A percentile compares a stretch with the other conserved stretches of the same genome.
These are phyloP conservation scores for Albatrellus sp. DNA, from an alignment of 1,284 basidiomycete genomes.

Conservation along the genomic window DNA sequence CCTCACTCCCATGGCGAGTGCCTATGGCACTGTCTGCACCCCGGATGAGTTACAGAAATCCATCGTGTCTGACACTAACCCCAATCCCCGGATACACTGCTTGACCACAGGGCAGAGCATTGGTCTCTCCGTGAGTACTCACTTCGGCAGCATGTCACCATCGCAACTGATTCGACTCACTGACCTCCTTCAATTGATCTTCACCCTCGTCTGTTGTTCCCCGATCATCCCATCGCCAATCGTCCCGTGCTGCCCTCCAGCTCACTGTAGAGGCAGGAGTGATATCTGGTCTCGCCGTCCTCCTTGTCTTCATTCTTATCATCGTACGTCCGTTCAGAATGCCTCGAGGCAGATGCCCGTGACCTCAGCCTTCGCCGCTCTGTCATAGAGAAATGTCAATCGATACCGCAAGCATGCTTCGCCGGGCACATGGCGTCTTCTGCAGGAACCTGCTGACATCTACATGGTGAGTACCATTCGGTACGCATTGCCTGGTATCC, in stretches of 20 bases:
- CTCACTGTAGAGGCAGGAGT: conserved; percentile 1
- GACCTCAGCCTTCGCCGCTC: not conserved
- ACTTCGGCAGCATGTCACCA: too few species aligned
- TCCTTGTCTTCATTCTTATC: conserved; percentile 1
- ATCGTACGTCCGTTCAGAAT: not conserved
- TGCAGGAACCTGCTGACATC: conserved; percentile 1
- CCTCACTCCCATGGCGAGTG: not conserved
- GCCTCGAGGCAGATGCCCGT: too few species aligned
- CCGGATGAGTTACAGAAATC: not conserved
- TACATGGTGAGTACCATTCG: conserved; percentile 3
- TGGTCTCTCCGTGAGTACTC: conserved; percentile 1
- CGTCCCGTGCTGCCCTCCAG: not conserved
- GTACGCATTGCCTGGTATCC: not conserved
- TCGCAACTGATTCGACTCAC: too few species aligned
- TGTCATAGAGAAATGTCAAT: conserved; percentile 2
- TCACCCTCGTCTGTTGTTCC: too few species aligned
- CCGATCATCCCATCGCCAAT: too few species aligned
- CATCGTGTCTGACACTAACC: not conserved
- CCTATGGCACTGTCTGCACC: conserved; percentile 2
- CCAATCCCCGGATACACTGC: not conserved
- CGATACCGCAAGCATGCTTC: not conserved
- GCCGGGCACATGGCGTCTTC: conserved; percentile 2
- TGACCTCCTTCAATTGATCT: too few species aligned
- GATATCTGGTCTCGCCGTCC: not conserved
- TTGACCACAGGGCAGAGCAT: not conserved